Conservation (phyloP, 345 rosid species). For the Hibiscus mutabilis region DNA sequence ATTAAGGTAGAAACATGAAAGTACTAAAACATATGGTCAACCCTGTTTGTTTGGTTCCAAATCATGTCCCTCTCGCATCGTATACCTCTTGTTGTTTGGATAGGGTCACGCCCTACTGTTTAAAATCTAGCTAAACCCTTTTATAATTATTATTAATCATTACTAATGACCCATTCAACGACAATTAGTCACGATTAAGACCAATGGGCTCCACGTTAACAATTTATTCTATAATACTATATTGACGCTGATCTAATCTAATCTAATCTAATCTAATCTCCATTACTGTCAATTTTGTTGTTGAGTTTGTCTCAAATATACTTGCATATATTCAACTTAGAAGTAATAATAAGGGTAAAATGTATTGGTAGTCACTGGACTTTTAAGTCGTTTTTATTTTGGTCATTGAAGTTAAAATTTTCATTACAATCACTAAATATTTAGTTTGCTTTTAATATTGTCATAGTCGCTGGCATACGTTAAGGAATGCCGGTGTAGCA, state of each 20-base stretch:
- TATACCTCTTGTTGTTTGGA: neutral
- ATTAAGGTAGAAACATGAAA: neutral
- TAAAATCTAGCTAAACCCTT: neutral
- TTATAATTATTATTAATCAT: slow-evolving; percentile 18
- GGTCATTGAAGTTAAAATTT: too few species aligned
- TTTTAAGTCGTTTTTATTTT: too few species aligned
- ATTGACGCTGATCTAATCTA: neutral
- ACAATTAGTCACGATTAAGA: slow-evolving; percentile 18
- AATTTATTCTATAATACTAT: neutral
- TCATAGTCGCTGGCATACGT: too few species aligned
- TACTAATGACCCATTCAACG: slow-evolving; percentile 17
- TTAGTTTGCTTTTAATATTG: too few species aligned
- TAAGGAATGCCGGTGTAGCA: too few species aligned
- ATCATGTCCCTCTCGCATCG: neutral
- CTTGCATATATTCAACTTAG: too few species aligned
- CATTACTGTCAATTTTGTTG: neutral
- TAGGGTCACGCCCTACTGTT: neutral
- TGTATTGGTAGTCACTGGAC: too few species aligned
- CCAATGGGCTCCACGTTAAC: slow-evolving; percentile 34
- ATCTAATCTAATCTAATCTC: neutral
- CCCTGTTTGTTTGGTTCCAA: slow-evolving; percentile 18
- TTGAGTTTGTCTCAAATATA: neutral
- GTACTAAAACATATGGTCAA: slow-evolving; percentile 25
- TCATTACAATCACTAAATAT: too few species aligned
- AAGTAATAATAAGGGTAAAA: too few species aligned